Evolutionary conservation across 129 eudicot species (phyloP).

Genomic region (Artemisia tridentata): DNA sequence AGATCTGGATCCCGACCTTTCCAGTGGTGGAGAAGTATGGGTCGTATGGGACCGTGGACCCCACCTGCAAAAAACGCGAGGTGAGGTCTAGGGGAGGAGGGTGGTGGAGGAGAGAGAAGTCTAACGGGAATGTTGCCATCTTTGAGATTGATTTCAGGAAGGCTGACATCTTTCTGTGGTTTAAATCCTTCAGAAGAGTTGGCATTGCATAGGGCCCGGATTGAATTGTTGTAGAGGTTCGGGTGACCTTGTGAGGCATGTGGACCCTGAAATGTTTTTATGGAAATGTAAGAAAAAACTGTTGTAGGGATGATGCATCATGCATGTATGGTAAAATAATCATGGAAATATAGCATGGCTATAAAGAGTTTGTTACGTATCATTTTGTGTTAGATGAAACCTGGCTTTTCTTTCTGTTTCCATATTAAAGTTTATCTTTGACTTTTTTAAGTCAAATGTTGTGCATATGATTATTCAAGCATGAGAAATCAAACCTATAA

Average conservation of each 20-base stretch:
- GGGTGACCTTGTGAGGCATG: constrained; percentile 62
- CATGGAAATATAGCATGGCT: constrained; percentile 23
- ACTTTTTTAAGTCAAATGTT: not conserved
- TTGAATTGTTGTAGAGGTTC: constrained; percentile 67
- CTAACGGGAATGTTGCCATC: constrained; percentile 46
- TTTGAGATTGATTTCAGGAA: constrained; percentile 73
- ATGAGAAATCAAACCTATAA: not conserved
- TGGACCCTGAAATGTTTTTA: constrained; percentile 63
- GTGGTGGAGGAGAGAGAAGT: constrained; percentile 48
- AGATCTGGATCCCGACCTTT: constrained; percentile 52
- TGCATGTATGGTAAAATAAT: not conserved
- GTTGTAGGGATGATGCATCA: not conserved
- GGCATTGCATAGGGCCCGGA: constrained; percentile 90
- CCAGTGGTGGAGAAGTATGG: constrained; percentile 75
- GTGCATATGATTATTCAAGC: not conserved
- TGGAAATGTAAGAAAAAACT: constrained; percentile 2
- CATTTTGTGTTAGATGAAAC: constrained; percentile 1
- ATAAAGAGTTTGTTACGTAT: constrained; percentile 4
- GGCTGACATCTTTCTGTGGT: constrained; percentile 83
- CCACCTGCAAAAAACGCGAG: constrained; percentile 96
- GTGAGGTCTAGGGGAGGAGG: constrained; percentile 43
- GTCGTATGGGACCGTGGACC: constrained; percentile 80
- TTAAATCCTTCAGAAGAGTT: constrained; percentile 92
- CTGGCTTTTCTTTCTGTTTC: not conserved
- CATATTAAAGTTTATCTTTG: not conserved